Evolutionary conservation across 2,329 filamentous ascomycete genomes (phyloP), one percentile per base, ranked within the genome.

Genomic region (Stenocarpella maydis): DNA sequence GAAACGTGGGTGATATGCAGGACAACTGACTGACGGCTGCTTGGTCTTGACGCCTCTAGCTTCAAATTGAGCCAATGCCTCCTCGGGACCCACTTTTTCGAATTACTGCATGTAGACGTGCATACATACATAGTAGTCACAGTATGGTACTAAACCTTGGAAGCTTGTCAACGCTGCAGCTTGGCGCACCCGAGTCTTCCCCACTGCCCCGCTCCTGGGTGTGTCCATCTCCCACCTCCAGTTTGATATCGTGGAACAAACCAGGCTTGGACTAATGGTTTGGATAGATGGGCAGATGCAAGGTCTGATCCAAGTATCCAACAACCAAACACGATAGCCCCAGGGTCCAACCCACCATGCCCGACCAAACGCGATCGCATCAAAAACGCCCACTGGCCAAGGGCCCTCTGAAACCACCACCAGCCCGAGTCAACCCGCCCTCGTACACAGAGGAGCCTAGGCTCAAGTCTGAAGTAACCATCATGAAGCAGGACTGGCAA

Each of bases 361-460:
- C 37, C 43, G 45, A 45, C n/a, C 9, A 53, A 12, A 9, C 39
- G 17, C 43, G 19, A 24, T n/a, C 58, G 24, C 21, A 47, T 26
- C 21, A 24, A 14, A 21, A 52, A 39, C 69, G 64, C 53, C 52
- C 69, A 39, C 45, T 72, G 28, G 26, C 72, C 45, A 67, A 63
- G 17, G 67, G 65, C 26, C 37, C 65, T 45, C 65, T 71, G 17
- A 58, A 68, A 21, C 41, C 65, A 37, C 55, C 61, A 24, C 8
- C 43, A 12, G 6, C 19, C 14, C 45, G 39, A 19, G 43, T 65
- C 10, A 31, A 45, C 7, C 67, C 54, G 10, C 9, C 49, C 4
- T 71, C 70, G 1, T 67, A 70, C 28, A 60, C 67, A 28, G 67
- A 69, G 55, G 17, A 64, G 17, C n/a, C 37, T 15, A 39, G 45